A percentile compares a stretch with the other conserved stretches of the same genome.
phyloP scores from a whole-genome alignment of 805 yeast genomes.

The Monosporozyma servazzii region DNA sequence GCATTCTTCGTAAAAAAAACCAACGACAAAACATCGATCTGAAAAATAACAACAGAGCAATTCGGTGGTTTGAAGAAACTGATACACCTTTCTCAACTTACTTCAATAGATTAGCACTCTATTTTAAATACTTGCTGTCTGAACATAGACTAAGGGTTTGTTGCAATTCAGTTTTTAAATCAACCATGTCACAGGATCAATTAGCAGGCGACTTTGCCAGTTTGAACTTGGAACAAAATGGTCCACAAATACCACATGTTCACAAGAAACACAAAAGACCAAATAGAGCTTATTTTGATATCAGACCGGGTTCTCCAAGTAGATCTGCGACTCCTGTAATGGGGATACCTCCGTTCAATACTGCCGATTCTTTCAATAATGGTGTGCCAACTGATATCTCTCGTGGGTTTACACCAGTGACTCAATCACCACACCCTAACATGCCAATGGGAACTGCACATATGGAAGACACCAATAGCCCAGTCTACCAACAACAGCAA shows the following conservation, averaged over 20 bases:
- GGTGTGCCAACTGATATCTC: neutral
- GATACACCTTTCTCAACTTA: neutral
- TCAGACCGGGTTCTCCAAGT: neutral
- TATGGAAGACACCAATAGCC: neutral
- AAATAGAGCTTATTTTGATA: constrained; percentile 23
- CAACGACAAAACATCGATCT: neutral
- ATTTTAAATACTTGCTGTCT: neutral
- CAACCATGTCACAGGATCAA: constrained; percentile 11
- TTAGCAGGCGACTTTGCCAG: constrained; percentile 15
- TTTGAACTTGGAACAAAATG: constrained; percentile 15
- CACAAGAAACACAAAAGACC: constrained; percentile 24
- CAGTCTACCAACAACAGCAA: neutral
- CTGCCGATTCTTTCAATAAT: neutral
- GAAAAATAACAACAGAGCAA: neutral
- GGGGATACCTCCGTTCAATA: constrained; percentile 6
- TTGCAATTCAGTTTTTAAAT: neutral
- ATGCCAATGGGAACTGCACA: too few relatives aligned
- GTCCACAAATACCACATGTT: neutral
- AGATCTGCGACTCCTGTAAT: constrained; percentile 1
- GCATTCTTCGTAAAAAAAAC: neutral
- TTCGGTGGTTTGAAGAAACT: neutral
- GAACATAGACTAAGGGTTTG: neutral
- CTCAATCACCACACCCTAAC: neutral
- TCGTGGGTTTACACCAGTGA: neutral
- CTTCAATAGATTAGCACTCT: neutral